Base-by-base conservation (phyloP, 1,284 basidiomycete genomes). In the Rhodotorula sp. region DNA sequence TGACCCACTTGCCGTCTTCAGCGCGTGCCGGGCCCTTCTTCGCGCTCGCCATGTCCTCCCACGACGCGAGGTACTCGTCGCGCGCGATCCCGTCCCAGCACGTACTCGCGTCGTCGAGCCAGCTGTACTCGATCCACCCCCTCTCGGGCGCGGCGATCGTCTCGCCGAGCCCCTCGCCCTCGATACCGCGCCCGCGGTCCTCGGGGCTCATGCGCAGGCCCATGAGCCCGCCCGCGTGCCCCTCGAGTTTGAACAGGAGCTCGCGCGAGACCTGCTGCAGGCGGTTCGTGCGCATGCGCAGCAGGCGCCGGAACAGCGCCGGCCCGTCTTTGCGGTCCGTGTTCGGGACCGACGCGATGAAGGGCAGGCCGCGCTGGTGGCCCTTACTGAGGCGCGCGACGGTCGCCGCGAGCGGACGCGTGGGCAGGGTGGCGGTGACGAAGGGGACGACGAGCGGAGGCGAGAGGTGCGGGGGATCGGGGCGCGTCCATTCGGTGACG, bases 401-500 rank as follows among this genome's bases (percentile, higher is more conserved):
- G 45, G 81, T 79, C n/a, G 79, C 61, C 4, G 83, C 84, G 46
- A 86, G 79, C 0, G 85, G 84, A 9, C 85, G 84, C 12, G 84
- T 85, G 14, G 84, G 80, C 50, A 84, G 71, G 4, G 83, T 84
- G 53, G 84, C 71, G 17, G 81, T 80, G 34, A 86, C 56, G 46
- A 85, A 74, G 1, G 85, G 84, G 1, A 83, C 68, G 65, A 70
- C 49, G 54, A 65, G 59, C 10, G 49, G 68, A 3, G 61, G 57
- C 23, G 50, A 23, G 54, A 56, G 44, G 59, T 70, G 70, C 13
- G 72, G 72, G 7, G 72, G 68, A 1, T 25, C 10, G 12, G 68
- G 72, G 34, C 66, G 64, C 1, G 19, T 34, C 14, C 27, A 73
- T n/a, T 57, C 50, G 7, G 34, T 10, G 46, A 67, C 68, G n/a